A percentile compares a stretch with the other conserved stretches of the same genome.
Evolutionary conservation across 2,329 filamentous ascomycete species (phyloP).

Genomic region (Ascochyta viciae-villosae): DNA sequence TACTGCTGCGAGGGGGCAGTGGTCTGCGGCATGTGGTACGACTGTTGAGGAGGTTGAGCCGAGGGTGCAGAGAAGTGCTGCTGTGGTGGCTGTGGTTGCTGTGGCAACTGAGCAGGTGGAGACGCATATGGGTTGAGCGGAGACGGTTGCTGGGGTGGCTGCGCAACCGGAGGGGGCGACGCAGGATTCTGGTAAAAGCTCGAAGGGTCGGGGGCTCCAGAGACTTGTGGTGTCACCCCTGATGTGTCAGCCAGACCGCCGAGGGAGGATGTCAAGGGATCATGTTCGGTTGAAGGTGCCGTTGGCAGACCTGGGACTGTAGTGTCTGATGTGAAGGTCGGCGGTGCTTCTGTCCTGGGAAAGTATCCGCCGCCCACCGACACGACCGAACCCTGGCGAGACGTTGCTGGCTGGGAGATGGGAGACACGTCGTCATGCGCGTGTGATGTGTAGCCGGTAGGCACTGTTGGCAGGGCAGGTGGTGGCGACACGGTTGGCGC

Average conservation of each 20-base stretch:
- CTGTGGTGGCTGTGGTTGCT: constrained; percentile 17
- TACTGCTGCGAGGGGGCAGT: constrained; percentile 20
- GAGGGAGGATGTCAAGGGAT: constrained; percentile 28
- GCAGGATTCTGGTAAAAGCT: constrained; percentile 47
- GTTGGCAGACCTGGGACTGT: constrained; percentile 46
- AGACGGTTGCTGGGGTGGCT: constrained; percentile 28
- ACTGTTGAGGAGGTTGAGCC: constrained; percentile 19
- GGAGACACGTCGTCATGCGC: constrained; percentile 62
- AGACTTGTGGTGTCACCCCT: constrained; percentile 25
- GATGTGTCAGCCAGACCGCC: background rate
- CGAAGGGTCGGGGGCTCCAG: constrained; percentile 33
- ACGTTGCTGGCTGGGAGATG: constrained; percentile 54
- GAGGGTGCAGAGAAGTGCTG: constrained; percentile 15
- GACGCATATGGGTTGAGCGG: constrained; percentile 32
- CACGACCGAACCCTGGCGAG: constrained; percentile 55
- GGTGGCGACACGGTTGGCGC: constrained; percentile 57
- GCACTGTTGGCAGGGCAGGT: constrained; percentile 38
- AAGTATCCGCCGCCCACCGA: constrained; percentile 64
- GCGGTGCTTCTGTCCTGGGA: constrained; percentile 56
- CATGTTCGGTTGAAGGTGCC: constrained; percentile 41
- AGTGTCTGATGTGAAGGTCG: constrained; percentile 53
- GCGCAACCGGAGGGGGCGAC: constrained; percentile 46
- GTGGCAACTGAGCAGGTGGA: constrained; percentile 24
- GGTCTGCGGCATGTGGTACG: constrained; percentile 14
- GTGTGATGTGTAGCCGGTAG: constrained; percentile 39